Base-by-base conservation (phyloP, 2,329 filamentous ascomycete species). In the Fusarium chuoi region DNA sequence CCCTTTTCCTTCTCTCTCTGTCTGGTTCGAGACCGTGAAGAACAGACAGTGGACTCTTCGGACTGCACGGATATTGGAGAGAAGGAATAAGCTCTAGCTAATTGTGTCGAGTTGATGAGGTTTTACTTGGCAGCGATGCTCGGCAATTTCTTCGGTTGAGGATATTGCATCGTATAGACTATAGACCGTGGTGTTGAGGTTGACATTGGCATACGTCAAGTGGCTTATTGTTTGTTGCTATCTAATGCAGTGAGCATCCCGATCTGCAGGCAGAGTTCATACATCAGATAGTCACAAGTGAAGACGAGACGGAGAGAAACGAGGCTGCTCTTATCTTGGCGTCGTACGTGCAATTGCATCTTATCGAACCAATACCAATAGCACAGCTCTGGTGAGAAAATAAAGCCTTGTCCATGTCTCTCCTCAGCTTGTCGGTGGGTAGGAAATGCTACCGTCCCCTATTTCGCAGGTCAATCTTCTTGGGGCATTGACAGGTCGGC, bases 201-300 rank as follows among this genome's bases (percentile, higher is more conserved):
- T 48, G 33, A 20, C 35, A 68, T 54, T 68, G 63, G 64, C 64
- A 18, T 66, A 65, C 61, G 42, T 65, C 64, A 65, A 58, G 22
- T 42, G 46, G 55, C 55, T 58, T 26, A 22, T 9, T 56, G 52
- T 44, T 41, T 42, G 24, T 30, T 18, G 51, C 24, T 39, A 54
- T 55, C 51, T 42, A 42, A 55, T 55, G 51, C 51, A 55, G 52
- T 56, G 38, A 56, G 52, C 28, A 30, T 44, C 22, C 24, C 38
- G 52, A 33, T 33, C 44, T 68, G 65, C 45, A 52, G n/a, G 49
- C 39, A 64, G 39, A 51, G 24, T 18, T 24, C 24, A 20, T 41
- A 67, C n/a, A 48, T 33, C 5, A 39, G 51, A 28, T 15, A 42
- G 38, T 33, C 28, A 33, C 30, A 5, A 26, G 26, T 5, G 18